Base-by-base conservation (phyloP, 2,329 filamentous ascomycete species). In the Fusarium subglutinans region DNA sequence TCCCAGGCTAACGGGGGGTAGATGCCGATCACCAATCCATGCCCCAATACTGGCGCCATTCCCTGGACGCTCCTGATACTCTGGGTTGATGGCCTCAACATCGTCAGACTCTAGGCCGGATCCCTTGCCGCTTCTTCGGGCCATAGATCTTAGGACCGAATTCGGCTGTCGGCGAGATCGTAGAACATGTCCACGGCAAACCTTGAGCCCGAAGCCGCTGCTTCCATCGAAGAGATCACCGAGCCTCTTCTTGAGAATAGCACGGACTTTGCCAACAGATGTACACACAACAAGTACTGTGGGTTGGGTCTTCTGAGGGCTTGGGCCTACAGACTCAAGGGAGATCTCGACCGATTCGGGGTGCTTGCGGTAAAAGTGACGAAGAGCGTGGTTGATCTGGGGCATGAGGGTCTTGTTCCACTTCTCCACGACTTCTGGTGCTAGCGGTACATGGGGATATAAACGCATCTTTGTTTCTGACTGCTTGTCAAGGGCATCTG, bases 1-100 rank as follows among this genome's bases (percentile, higher is more conserved):
- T 18, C 96, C 96, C 75, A 97, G 95, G 38, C 94, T 97, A 7
- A 97, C 96, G 5, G 96, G 94, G 11, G 95, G 95, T 6, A 98
- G 86, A 79, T 98, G 96, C 50, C 93, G 91, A 73, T 95, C 90
- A 65, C 93, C 93, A 57, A 94, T 91, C 86, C 94, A 98, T 2
- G 95, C 95, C 12, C 96, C 96, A 67, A 98, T 98, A 48, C 95
- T 98, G 13, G 96, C 96, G 3, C 96, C 96, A 75, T 95, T 98
- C 0, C 90, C 83, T 2, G 96, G 96, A 28, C 89, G 88, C 76
- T 91, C 87, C 81, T 98, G 95, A 79, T 94, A 96, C 67, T 90
- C 91, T 2, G 91, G 90, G 78, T 97, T 98, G 40, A 87, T 87
- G 1, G 89, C 86, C 15, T 82, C 81, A 0, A 82, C 58, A 8